phyloP scores from a whole-genome alignment of 1,284 basidiomycete genomes.

The Tylopilus sp. region DNA sequence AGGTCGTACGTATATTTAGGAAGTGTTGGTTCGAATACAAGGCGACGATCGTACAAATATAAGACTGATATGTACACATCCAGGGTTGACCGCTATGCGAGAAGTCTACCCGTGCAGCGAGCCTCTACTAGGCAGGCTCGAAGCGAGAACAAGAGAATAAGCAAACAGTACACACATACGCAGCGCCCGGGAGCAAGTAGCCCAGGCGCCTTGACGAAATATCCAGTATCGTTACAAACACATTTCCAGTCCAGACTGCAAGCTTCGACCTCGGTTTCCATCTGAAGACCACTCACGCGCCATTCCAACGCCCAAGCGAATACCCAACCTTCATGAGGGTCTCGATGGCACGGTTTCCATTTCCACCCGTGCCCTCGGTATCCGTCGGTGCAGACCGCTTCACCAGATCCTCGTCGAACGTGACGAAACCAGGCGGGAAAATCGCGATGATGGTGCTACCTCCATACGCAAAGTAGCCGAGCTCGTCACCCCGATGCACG shows the following conservation, averaged over 20 bases:
- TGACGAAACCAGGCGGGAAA: constrained; percentile 57
- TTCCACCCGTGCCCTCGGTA: no score
- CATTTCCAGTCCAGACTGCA: neutral
- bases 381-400: constrained; percentile 43
- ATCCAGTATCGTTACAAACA: neutral
- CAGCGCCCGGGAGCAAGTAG: no score
- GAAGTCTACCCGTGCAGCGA: no score
- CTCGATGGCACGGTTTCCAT: constrained; percentile 42
- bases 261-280: neutral
- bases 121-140: no score
- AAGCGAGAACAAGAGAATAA: no score
- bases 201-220: no score
- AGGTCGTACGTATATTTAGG: no score
- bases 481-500: constrained; percentile 52
- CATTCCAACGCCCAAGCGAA: constrained; percentile 26
- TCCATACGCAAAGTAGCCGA: constrained; percentile 65
- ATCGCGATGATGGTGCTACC: constrained; percentile 64
- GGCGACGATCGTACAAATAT: no score
- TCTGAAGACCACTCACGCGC: neutral
- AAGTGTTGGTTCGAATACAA: no score
- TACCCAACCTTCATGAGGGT: constrained; percentile 60
- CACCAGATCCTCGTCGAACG: constrained; percentile 66
- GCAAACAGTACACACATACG: neutral
- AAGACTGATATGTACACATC: no score
- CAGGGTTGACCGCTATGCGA: no score